A percentile compares a stretch with the other conserved stretches of the same genome.
Conservation (phyloP, 2,329 filamentous ascomycete species). For the Sclerotinia minor region DNA sequence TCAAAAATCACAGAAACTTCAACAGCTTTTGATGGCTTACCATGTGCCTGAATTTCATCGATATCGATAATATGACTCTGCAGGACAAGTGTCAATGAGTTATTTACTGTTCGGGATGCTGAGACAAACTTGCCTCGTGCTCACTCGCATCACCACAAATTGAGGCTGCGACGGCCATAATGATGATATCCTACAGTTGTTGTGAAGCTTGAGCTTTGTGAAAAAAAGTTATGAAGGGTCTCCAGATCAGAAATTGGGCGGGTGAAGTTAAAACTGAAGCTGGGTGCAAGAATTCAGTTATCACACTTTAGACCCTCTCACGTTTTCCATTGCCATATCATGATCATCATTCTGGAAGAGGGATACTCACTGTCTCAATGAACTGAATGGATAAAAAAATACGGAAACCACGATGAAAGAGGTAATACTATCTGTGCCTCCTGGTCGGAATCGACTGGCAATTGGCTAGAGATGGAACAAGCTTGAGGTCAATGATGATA, state of each 20-base stretch:
- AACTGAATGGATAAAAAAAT: background rate
- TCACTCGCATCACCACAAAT: slow-evolving; percentile 25
- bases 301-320: background rate
- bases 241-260: background rate
- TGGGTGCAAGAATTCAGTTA: slow-evolving; percentile 8
- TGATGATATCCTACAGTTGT: background rate
- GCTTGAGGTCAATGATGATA: background rate
- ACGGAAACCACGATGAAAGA: background rate
- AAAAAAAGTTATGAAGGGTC: background rate
- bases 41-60: slow-evolving; percentile 65
- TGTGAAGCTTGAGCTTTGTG: background rate
- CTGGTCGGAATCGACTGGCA: background rate
- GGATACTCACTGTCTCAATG: background rate
- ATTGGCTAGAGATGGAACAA: background rate
- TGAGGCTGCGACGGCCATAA: slow-evolving; percentile 22
- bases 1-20: background rate
- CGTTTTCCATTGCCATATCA: background rate
- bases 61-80: slow-evolving; percentile 58
- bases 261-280: background rate
- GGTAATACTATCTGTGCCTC: background rate
- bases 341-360: background rate
- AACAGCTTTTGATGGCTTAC: slow-evolving; percentile 41
- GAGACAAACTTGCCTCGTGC: background rate
- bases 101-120: background rate
- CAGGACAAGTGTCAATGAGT: slow-evolving; percentile 7